These are phyloP conservation scores for Calcarisporium arbuscula DNA, from an alignment of 2,329 filamentous ascomycete species.

Conservation along the genomic window DNA sequence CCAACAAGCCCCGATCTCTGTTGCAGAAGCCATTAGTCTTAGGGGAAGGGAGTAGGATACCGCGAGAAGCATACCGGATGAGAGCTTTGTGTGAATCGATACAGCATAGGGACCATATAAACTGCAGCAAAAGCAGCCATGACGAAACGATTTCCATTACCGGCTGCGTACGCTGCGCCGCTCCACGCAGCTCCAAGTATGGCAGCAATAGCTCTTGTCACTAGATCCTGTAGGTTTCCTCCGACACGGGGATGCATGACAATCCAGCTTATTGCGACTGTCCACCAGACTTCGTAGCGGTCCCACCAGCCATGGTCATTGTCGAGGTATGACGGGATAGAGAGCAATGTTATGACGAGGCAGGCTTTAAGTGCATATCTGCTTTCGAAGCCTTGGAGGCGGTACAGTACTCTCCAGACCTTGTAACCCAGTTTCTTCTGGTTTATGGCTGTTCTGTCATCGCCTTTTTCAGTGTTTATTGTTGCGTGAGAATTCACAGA, in stretches of 20 bases:
- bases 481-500: conserved; percentile 25
- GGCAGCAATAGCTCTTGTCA: conserved; percentile 42
- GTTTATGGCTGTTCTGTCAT: conserved; percentile 23
- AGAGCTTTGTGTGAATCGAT: conserved; percentile 46
- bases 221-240: conserved; percentile 51
- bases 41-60: no score
- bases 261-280: conserved; percentile 50
- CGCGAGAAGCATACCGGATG: conserved; percentile 36
- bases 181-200: conserved; percentile 50
- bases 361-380: conserved; percentile 52
- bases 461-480: conserved; percentile 27
- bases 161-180: conserved; percentile 43
- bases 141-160: conserved; percentile 46
- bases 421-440: conserved; percentile 36
- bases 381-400: conserved; percentile 51
- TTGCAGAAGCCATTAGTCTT: conserved; percentile 9
- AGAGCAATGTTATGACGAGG: conserved; percentile 42
- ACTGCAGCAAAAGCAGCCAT: conserved; percentile 48
- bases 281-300: conserved; percentile 51
- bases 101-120: conserved; percentile 55
- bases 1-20: conserved; percentile 51
- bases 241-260: conserved; percentile 45
- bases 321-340: conserved; percentile 47
- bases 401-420: conserved; percentile 43
- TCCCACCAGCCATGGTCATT: conserved; percentile 46